phyloP scores from a whole-genome alignment of 208 protist species.

The Trypanosoma melophagium region DNA sequence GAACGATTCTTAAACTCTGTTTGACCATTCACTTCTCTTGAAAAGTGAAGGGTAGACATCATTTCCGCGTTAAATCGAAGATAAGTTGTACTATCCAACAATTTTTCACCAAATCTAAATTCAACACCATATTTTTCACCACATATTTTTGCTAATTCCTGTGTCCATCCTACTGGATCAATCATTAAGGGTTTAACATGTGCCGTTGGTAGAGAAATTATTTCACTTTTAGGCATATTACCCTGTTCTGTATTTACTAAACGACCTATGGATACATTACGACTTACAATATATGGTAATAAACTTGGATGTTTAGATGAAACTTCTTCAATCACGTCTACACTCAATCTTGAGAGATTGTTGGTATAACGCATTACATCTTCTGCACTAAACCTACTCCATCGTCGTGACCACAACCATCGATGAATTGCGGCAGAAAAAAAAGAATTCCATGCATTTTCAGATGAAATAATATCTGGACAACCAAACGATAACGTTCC shows the following conservation, averaged over 20 bases:
- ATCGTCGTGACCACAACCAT: constrained; percentile 63
- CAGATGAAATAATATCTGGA: constrained; percentile 51
- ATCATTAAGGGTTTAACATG: constrained; percentile 62
- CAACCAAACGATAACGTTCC: constrained; percentile 44
- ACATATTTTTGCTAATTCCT: constrained; percentile 55
- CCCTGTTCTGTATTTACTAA: background rate
- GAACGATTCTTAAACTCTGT: constrained; percentile 17
- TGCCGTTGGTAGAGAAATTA: constrained; percentile 37
- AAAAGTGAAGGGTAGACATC: constrained; percentile 55
- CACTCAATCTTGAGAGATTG: constrained; percentile 72
- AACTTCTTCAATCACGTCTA: constrained; percentile 55
- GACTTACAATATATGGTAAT: constrained; percentile 43
- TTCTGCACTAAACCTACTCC: constrained; percentile 37
- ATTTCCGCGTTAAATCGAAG: constrained; percentile 67
- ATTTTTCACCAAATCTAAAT: constrained; percentile 55
- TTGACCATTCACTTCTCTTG: constrained; percentile 25
- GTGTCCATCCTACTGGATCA: constrained; percentile 76
- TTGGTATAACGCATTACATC: constrained; percentile 74
- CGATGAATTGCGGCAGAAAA: constrained; percentile 58
- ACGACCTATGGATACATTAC: constrained; percentile 26
- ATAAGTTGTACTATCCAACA: constrained; percentile 54
- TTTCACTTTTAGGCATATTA: background rate
- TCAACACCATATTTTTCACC: constrained; percentile 46
- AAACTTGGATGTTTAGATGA: constrained; percentile 50
- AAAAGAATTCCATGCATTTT: constrained; percentile 60